Percentiles rank a stretch among this genome's conserved stretches.
phyloP scores from a whole-genome alignment of 345 rosid species.

The Hevea brasiliensis region DNA sequence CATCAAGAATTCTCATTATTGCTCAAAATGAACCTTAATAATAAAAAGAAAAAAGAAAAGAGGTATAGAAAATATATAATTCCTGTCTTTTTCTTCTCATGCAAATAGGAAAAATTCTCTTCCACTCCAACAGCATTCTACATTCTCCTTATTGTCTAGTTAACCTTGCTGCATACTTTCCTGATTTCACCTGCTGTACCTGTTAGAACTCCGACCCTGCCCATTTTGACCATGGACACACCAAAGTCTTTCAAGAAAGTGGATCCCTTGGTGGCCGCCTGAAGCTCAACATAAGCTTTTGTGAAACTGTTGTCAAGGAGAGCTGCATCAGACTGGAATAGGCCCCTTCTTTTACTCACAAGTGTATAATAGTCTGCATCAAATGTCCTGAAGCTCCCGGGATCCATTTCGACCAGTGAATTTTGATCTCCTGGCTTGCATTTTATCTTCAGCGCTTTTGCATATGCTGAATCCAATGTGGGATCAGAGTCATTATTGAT shows the following conservation, averaged over 20 bases:
- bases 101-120: neutral
- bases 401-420: constrained; percentile 68
- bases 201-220: constrained; percentile 57
- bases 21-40: no score
- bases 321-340: constrained; percentile 64
- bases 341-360: constrained; percentile 57
- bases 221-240: constrained; percentile 69
- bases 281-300: constrained; percentile 43
- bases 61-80: no score
- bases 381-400: constrained; percentile 61
- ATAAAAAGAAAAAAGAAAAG: no score
- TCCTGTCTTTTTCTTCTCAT: no score
- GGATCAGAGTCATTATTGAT: constrained; percentile 43
- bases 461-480: constrained; percentile 41
- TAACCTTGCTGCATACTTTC: constrained; percentile 52
- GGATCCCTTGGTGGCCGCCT: constrained; percentile 22
- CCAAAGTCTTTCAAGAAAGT: constrained; percentile 62
- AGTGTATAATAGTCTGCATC: constrained; percentile 48
- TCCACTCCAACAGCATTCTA: neutral
- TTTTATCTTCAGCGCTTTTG: constrained; percentile 29
- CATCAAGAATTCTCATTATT: no score
- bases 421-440: constrained; percentile 50
- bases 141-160: constrained; percentile 13
- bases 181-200: constrained; percentile 55
- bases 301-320: constrained; percentile 49